Conservation (phyloP, 2,329 filamentous ascomycete species). For the Stagonosporopsis vannaccii region DNA sequence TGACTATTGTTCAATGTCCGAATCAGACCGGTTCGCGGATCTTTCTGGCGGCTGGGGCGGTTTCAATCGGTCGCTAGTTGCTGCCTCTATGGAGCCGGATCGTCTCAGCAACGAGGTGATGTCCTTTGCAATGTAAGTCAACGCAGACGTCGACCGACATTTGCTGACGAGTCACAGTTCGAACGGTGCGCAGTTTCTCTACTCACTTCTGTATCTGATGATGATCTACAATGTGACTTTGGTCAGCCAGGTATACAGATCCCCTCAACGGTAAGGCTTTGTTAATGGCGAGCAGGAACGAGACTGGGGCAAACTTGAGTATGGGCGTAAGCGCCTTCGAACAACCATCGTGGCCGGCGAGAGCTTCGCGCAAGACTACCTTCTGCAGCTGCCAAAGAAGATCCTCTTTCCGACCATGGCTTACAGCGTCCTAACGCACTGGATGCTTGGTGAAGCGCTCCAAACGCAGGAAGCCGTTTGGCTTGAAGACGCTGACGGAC, state of each 20-base stretch:
- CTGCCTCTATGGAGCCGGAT: slow-evolving; percentile 27
- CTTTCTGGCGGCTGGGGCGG: slow-evolving; percentile 36
- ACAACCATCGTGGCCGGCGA: slow-evolving; percentile 40
- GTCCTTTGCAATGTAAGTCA: slow-evolving; percentile 34
- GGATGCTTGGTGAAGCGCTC: slow-evolving; percentile 43
- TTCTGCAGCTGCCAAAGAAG: slow-evolving; percentile 41
- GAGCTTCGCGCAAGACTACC: slow-evolving; percentile 37
- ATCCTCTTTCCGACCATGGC: slow-evolving; percentile 42
- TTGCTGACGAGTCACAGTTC: slow-evolving; percentile 22
- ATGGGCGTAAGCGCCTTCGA: slow-evolving; percentile 30
- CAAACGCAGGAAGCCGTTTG: slow-evolving; percentile 39
- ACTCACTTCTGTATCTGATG: slow-evolving; percentile 41
- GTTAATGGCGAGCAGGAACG: slow-evolving; percentile 23
- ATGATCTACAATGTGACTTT: slow-evolving; percentile 44
- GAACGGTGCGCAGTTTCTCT: slow-evolving; percentile 43
- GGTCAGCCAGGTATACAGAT: slow-evolving; percentile 23
- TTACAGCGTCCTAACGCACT: slow-evolving; percentile 39
- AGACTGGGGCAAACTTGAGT: slow-evolving; percentile 42
- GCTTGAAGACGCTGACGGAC: slow-evolving; percentile 21
- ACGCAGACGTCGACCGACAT: neutral
- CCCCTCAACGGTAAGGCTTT: neutral
- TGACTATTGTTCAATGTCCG: slow-evolving; percentile 1
- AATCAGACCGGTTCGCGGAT: slow-evolving; percentile 11
- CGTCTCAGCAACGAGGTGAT: slow-evolving; percentile 31
- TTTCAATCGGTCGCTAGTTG: slow-evolving; percentile 30